Percentiles rank a stretch among this genome's conserved stretches.
These are phyloP conservation scores for Colletotrichum truncatum DNA, from an alignment of 2,329 filamentous ascomycete species.

Conservation along the genomic window DNA sequence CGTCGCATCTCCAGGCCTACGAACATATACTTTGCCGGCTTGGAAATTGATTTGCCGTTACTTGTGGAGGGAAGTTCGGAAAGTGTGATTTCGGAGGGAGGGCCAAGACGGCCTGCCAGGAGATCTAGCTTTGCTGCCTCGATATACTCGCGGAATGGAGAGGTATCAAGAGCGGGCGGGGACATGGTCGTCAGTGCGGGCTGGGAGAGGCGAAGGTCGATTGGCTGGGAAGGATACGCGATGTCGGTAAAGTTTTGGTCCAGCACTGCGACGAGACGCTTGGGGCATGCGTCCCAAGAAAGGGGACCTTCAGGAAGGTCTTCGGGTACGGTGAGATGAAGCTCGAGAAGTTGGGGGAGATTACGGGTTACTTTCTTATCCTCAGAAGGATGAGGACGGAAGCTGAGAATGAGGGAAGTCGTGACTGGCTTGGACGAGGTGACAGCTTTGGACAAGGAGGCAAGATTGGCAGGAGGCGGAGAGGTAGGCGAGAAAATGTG, in stretches of 20 bases:
- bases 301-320: slow-evolving; percentile 26
- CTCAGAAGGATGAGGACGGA: slow-evolving; percentile 35
- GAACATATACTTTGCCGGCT: slow-evolving; percentile 45
- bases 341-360: slow-evolving; percentile 24
- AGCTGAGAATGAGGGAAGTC: slow-evolving; percentile 54
- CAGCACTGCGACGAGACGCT: slow-evolving; percentile 48
- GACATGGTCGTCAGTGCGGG: slow-evolving; percentile 39
- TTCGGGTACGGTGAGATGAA: slow-evolving; percentile 25
- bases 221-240: slow-evolving; percentile 53
- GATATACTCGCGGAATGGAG: slow-evolving; percentile 54
- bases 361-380: not conserved
- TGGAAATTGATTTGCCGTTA: not conserved
- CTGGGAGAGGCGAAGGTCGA: slow-evolving; percentile 60
- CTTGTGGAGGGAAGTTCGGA: not conserved
- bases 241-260: slow-evolving; percentile 50
- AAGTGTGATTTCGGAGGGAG: slow-evolving; percentile 43
- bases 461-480: slow-evolving; percentile 57
- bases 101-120: slow-evolving; percentile 48
- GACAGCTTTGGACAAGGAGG: slow-evolving; percentile 35
- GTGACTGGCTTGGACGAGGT: slow-evolving; percentile 30
- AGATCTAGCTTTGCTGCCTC: slow-evolving; percentile 55
- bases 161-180: slow-evolving; percentile 30
- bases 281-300: slow-evolving; percentile 30
- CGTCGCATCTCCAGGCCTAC: slow-evolving; percentile 63
- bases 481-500: slow-evolving; percentile 55